Evolutionary conservation across 208 protist species (phyloP).

Genomic region (Wallacemonas rigidus): DNA sequence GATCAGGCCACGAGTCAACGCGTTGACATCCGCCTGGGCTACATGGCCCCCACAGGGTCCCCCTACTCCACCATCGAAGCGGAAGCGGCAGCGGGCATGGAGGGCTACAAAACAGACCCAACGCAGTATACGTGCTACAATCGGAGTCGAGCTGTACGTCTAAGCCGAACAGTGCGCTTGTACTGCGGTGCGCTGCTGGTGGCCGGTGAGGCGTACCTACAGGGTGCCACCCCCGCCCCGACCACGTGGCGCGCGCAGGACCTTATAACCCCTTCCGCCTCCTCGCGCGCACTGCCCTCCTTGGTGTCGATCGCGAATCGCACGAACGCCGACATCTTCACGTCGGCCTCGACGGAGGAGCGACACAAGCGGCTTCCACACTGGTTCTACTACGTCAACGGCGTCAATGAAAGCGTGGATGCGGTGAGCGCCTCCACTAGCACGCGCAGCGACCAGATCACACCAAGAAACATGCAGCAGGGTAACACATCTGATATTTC

Average conservation of each 20-base stretch:
- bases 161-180: slow-evolving; percentile 7
- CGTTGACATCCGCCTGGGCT: slow-evolving; percentile 30
- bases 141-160: not conserved
- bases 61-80: slow-evolving; percentile 17
- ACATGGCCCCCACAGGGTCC: not conserved
- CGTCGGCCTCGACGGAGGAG: not conserved
- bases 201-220: slow-evolving; percentile 24
- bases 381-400: slow-evolving; percentile 11
- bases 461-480: no score
- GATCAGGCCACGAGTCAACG: not conserved
- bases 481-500: no score
- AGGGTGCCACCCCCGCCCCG: slow-evolving; percentile 23
- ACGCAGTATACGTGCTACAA: slow-evolving; percentile 6
- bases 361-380: slow-evolving; percentile 1
- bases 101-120: slow-evolving; percentile 5
- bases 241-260: slow-evolving; percentile 26
- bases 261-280: slow-evolving; percentile 11
- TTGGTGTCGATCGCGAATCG: not conserved
- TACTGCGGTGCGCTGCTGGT: slow-evolving; percentile 35
- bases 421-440: no score
- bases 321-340: slow-evolving; percentile 8
- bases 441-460: no score
- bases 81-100: slow-evolving; percentile 4
- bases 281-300: slow-evolving; percentile 12
- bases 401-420: not conserved